phyloP scores from a whole-genome alignment of 148 eudicot species.

The Polygonum maritimum region DNA sequence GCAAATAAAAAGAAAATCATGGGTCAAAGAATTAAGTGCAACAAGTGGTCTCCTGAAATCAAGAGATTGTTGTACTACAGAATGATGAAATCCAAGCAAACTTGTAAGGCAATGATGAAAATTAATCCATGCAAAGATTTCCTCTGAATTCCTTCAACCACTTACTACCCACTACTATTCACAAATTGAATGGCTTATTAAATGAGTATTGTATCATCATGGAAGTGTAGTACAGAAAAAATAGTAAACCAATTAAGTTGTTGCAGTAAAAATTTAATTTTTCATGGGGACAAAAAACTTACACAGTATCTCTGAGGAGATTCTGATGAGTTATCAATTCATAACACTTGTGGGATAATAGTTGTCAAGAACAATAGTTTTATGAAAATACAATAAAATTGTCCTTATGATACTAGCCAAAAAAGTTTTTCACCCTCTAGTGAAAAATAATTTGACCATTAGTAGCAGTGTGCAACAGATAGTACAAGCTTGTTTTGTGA shows the following conservation, averaged over 20 bases:
- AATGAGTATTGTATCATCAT: constrained; percentile 6
- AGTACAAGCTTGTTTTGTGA: constrained; percentile 1
- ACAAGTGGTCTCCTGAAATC: constrained; percentile 3
- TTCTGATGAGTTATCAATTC: constrained; percentile 3
- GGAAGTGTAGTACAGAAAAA: not conserved
- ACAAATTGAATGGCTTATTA: not conserved
- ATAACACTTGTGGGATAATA: constrained; percentile 4
- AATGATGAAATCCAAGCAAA: constrained; percentile 9
- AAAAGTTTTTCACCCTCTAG: not conserved
- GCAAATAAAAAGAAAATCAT: not conserved
- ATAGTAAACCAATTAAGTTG: not conserved
- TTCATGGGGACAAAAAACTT: not conserved
- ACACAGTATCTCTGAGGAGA: not conserved
- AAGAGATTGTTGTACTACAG: not conserved
- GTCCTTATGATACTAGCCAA: not conserved
- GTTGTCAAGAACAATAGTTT: not conserved
- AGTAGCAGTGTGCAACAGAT: not conserved
- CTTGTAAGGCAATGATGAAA: constrained; percentile 2
- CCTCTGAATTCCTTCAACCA: not conserved
- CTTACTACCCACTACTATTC: not conserved
- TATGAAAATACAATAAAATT: not conserved
- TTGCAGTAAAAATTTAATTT: not conserved
- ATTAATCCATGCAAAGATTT: constrained; percentile 7
- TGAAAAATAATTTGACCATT: constrained; percentile 7
- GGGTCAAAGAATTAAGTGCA: constrained; percentile 1